Evolutionary conservation across 495 filamentous ascomycete genomes (phyloP).

Genomic region (Platismatia glauca): DNA sequence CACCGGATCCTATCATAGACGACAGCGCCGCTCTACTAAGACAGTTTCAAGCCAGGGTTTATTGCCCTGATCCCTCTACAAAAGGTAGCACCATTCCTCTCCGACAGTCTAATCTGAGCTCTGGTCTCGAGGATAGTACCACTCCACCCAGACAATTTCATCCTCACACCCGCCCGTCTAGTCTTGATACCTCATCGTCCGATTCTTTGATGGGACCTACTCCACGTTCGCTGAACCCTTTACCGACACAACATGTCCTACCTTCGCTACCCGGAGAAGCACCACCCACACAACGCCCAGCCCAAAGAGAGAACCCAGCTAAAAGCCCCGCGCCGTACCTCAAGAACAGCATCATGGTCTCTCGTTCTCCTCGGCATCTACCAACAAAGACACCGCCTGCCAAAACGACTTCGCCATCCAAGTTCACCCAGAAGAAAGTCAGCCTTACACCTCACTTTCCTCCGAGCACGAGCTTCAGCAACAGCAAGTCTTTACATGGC

Average conservation of each 20-base stretch:
- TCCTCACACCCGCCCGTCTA: not conserved
- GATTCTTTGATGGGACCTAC: not conserved
- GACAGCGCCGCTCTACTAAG: slow-evolving; percentile 1
- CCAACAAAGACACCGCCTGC: not conserved
- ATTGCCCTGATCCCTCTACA: not conserved
- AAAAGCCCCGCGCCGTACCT: not conserved
- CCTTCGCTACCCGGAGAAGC: not conserved
- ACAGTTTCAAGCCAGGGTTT: slow-evolving; percentile 1
- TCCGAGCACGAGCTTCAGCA: not conserved
- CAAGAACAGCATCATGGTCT: not conserved
- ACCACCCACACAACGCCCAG: not conserved
- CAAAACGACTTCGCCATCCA: not conserved
- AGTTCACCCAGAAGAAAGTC: not conserved
- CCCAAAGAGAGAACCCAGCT: not conserved
- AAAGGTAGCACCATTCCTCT: not conserved
- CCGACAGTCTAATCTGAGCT: not conserved
- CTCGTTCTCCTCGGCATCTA: no score
- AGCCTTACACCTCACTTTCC: slow-evolving; percentile 11
- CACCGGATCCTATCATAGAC: not conserved
- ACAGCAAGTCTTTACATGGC: not conserved
- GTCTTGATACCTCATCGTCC: not conserved
- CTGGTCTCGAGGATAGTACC: not conserved
- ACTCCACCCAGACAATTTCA: not conserved
- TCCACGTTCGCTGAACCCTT: not conserved
- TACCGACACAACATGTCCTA: not conserved